These are phyloP conservation scores for Aspergillus cristatus DNA, from an alignment of 495 filamentous ascomycete genomes.

Conservation along the genomic window DNA sequence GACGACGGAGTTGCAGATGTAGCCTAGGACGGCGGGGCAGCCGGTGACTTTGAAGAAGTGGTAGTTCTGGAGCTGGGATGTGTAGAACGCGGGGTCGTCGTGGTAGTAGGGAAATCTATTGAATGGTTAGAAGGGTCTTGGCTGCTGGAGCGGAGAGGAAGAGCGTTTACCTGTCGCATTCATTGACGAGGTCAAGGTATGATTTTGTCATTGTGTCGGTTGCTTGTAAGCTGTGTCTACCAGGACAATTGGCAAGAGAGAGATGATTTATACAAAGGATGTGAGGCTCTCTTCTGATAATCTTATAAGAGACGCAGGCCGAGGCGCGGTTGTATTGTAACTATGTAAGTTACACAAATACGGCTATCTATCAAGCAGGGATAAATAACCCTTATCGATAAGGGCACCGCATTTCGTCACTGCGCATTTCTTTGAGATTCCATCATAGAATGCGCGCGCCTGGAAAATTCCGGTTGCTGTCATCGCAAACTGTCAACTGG, in stretches of 20 bases:
- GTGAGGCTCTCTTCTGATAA: too few relatives aligned
- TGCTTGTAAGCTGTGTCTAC: too few relatives aligned
- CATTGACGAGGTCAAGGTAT: constrained; percentile 44
- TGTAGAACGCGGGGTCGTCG: constrained; percentile 41
- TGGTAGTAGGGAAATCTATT: constrained; percentile 61
- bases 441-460: constrained; percentile 13
- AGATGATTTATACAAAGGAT: too few relatives aligned
- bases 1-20: constrained; percentile 49
- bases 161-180: constrained; percentile 53
- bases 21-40: constrained; percentile 49
- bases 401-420: constrained; percentile 21
- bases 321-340: too few relatives aligned
- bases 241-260: too few relatives aligned
- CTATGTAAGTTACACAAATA: too few relatives aligned
- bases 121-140: constrained; percentile 4
- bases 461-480: constrained; percentile 7
- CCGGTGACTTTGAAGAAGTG: constrained; percentile 47
- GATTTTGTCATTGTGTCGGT: constrained; percentile 33
- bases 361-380: background rate
- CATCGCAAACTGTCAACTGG: too few relatives aligned
- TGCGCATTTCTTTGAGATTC: constrained; percentile 14
- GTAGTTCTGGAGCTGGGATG: constrained; percentile 37
- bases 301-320: too few relatives aligned
- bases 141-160: background rate
- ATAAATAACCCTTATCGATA: constrained; percentile 19